Evolutionary conservation across 352 stramenopile genomes (phyloP).

Genomic region (Globisporangium irregulare): DNA sequence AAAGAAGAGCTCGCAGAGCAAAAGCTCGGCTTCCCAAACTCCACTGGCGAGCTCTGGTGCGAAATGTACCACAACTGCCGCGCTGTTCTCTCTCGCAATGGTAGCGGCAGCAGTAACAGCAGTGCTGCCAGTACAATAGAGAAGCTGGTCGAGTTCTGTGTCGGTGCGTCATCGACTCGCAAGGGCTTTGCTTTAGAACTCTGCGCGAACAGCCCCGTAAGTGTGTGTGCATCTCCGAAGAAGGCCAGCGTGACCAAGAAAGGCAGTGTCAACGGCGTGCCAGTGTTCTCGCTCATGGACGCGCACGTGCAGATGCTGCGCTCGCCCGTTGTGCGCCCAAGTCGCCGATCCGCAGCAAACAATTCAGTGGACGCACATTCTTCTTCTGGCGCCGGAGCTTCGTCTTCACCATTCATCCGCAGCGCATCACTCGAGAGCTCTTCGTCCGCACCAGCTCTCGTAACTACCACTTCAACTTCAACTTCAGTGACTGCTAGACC

Average conservation of each 20-base stretch:
- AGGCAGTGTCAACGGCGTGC: slow-evolving; percentile 13
- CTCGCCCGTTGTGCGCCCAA: slow-evolving; percentile 53
- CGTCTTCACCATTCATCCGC: not conserved
- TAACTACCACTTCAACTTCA: not conserved
- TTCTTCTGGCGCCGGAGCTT: not conserved
- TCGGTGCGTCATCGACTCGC: slow-evolving; percentile 16
- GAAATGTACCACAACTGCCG: slow-evolving; percentile 57
- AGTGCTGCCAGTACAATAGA: slow-evolving; percentile 33
- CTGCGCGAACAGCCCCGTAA: slow-evolving; percentile 22
- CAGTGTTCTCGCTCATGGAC: slow-evolving; percentile 39
- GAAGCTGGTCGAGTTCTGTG: slow-evolving; percentile 52
- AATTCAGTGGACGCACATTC: not conserved
- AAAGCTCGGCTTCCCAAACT: slow-evolving; percentile 17
- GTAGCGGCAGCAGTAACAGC: not conserved
- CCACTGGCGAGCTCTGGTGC: slow-evolving; percentile 43
- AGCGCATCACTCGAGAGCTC: slow-evolving; percentile 9
- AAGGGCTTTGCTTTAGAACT: slow-evolving; percentile 39
- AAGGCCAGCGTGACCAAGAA: slow-evolving; percentile 31
- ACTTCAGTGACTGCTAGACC: not conserved
- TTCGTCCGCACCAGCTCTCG: slow-evolving; percentile 2
- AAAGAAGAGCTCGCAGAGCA: slow-evolving; percentile 37
- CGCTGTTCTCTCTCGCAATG: slow-evolving; percentile 24
- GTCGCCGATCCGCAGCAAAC: slow-evolving; percentile 22
- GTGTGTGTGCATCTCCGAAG: slow-evolving; percentile 41
- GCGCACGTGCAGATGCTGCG: slow-evolving; percentile 47